These are phyloP conservation scores for Chloropicon primus DNA, from an alignment of 139 green algal genomes.

Conservation along the genomic window DNA sequence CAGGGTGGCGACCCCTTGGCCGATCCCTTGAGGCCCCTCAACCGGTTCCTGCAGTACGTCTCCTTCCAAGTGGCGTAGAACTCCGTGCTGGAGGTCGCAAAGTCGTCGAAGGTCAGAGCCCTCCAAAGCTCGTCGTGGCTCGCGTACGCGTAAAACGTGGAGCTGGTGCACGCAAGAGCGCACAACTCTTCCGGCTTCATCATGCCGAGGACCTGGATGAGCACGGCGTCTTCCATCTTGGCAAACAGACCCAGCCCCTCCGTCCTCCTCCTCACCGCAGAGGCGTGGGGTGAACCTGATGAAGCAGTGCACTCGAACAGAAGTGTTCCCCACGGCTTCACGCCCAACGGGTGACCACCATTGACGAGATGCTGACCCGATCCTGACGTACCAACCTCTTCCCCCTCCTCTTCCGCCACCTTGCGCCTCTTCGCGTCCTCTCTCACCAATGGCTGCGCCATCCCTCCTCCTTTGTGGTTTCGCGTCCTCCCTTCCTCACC, in stretches of 20 bases:
- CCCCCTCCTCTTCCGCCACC: background rate
- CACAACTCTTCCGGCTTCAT: background rate
- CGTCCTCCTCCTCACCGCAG: too few species aligned
- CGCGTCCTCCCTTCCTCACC: too few species aligned
- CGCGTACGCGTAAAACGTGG: conserved; percentile 59
- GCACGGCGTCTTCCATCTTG: background rate
- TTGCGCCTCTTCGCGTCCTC: background rate
- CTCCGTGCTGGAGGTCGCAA: conserved; percentile 1
- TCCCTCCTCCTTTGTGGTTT: too few species aligned
- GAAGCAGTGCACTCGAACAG: background rate
- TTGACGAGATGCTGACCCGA: background rate
- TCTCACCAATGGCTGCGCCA: too few species aligned
- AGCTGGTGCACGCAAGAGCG: conserved; percentile 19
- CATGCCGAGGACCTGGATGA: background rate
- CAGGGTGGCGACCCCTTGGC: background rate
- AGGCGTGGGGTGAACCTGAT: too few species aligned
- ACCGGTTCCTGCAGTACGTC: conserved; percentile 6
- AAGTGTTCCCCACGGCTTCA: background rate
- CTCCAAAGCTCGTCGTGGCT: conserved; percentile 81
- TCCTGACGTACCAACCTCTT: background rate
- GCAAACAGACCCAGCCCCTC: background rate
- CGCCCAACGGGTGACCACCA: background rate
- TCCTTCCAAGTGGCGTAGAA: conserved; percentile 19
- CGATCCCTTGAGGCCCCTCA: background rate
- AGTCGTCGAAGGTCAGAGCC: conserved; percentile 55